Evolutionary conservation across 108 stramenopile species (phyloP), one percentile per base, ranked within the genome.

Genomic region (Hondaea fermentalgiana): DNA sequence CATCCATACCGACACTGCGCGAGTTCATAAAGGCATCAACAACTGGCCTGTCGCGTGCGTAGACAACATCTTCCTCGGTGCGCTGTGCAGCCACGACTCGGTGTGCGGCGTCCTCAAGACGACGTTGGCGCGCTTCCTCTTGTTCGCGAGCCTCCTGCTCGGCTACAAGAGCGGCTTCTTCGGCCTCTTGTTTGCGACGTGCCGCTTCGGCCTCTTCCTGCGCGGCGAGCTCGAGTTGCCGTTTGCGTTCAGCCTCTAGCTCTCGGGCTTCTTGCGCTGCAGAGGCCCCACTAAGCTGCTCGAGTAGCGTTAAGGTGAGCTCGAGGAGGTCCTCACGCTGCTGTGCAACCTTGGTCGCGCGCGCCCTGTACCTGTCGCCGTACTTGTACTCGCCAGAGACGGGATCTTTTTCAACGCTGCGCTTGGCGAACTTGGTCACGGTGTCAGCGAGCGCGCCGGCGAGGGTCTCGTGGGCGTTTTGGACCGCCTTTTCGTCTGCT

Each of bases 21-120:
- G 25, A 42, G 14, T 12, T 42, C 64, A 69, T 69, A 1, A 69
- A 69, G 42, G 8, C 64, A 17, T 69, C 64, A 4, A 69, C 25
- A 10, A 42, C 42, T 8, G 76, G 14, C 76, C 49, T 83, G 12
- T 53, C 49, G n/a, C 28, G 45, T 53, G 76, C 76, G 28, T 53
- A 83, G 49, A 83, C 49, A 12, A 83, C 51, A 53, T 83, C 76
- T 23, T 83, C 76, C 76, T 83, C 76, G 45, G 76, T 83, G 45
- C 76, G 76, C 3, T 83, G 76, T 1, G 76, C 76, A 12, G 51
- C 49, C n/a, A 83, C 51, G 4, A 83, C 76, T 6, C 51, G 49
- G 25, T 53, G 3, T 12, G 76, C 76, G 45, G 76, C 76, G 43
- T 83, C 19, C 25, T 53, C 49, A 8, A 83, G 51, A 2, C 76